Evolutionary conservation across 371 early-diverging fungal species (phyloP), one percentile per base, ranked within the genome.

Genomic region (Apophysomyces variabilis): DNA sequence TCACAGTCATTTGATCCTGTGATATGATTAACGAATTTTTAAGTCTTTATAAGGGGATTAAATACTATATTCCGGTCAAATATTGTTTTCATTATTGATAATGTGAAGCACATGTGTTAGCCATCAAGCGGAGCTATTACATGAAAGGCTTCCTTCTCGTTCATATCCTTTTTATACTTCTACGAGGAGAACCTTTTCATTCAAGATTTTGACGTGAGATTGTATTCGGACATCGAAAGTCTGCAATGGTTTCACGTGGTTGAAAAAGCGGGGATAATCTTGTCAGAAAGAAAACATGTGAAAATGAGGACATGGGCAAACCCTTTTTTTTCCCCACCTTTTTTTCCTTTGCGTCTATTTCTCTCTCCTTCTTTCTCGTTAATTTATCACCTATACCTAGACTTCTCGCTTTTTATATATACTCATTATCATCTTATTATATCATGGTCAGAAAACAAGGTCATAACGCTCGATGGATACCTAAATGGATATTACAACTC

Each of bases 401-500:
- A 35, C 18, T 14, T 38, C 37, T 37, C 32, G 4, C 38, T 38
- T 38, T 9, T 63, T 54, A 37, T 63, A 38, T 18, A 21, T 26
- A 26, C 32, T 2, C 32, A 26, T 26, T 62, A 47, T 50, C 21
- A 18, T 62, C 12, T 45, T 46, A 13, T 26, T n/a, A n/a, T 50
- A 50, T n/a, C 9, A 50, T 50, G 54, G 5, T 26, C 9, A 50
- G 21, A 21, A 50, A 50, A 50, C 54, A 50, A 50, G n/a, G 9
- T 26, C 16, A 21, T n/a, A 50, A 50, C 21, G 14, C 60, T 43
- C 64, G 57, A 36, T 38, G 50, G 54, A 62, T 72, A 36, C 72
- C 72, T 16, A 61, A 37, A 21, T 72, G 72, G 72, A 43, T 72
- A 16, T 39, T 72, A 58, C 72, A 66, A 3, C 50, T 72, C 2